phyloP scores from a whole-genome alignment of 2,329 filamentous ascomycete species.

The Phoma sp. region DNA sequence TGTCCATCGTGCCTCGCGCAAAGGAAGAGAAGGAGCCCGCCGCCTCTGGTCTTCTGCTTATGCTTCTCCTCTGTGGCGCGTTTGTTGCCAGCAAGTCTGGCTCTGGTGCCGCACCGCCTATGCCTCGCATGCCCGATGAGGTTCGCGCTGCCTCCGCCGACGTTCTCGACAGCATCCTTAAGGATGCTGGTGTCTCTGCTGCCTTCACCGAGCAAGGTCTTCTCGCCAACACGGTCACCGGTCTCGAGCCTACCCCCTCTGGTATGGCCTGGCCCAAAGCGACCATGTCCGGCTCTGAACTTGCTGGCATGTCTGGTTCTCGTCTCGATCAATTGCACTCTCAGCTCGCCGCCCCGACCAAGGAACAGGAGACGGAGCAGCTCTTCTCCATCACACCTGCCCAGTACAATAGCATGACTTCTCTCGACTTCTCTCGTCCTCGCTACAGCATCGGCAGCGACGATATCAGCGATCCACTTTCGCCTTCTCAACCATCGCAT shows the following conservation, averaged over 20 bases:
- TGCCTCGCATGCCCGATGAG: constrained; percentile 80
- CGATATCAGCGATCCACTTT: constrained; percentile 45
- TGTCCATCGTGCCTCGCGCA: constrained; percentile 51
- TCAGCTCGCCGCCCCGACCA: constrained; percentile 65
- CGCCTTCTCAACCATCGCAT: constrained; percentile 57
- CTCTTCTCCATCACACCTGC: constrained; percentile 83
- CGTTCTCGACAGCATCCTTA: constrained; percentile 80
- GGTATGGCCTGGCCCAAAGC: constrained; percentile 47
- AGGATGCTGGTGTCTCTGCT: constrained; percentile 71
- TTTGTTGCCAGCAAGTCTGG: constrained; percentile 90
- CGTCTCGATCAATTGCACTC: constrained; percentile 50
- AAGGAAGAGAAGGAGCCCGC: constrained; percentile 64
- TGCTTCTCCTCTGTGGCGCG: constrained; percentile 95
- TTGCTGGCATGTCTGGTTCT: constrained; percentile 44
- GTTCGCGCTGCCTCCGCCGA: constrained; percentile 78
- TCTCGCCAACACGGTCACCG: constrained; percentile 61
- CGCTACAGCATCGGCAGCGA: constrained; percentile 58
- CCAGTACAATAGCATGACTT: constrained; percentile 86
- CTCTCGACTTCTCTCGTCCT: constrained; percentile 69
- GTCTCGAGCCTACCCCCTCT: constrained; percentile 48
- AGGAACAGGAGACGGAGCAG: constrained; percentile 86
- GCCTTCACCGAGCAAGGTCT: constrained; percentile 44
- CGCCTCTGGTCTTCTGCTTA: constrained; percentile 83
- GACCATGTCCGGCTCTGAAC: constrained; percentile 45
- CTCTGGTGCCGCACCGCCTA: constrained; percentile 70